These are phyloP conservation scores for Crataegus laevigata DNA, from an alignment of 306 rosid genomes.

Conservation along the genomic window DNA sequence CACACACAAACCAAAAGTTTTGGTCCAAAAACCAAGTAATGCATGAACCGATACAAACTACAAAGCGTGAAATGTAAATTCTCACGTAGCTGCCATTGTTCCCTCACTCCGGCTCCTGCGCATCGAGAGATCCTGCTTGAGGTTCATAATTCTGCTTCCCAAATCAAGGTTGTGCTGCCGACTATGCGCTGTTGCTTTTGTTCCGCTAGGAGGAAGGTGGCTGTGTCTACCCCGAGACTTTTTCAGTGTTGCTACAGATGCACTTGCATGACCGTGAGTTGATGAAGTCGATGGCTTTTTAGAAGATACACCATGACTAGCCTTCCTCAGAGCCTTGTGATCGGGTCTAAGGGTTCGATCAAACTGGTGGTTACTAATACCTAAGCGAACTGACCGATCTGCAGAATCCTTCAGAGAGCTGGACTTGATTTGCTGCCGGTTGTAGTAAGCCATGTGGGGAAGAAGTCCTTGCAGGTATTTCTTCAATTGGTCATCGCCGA, in stretches of 20 bases:
- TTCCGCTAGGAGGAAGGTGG: constrained; percentile 50
- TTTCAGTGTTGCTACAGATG: constrained; percentile 32
- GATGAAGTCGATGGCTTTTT: constrained; percentile 38
- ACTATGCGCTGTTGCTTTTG: constrained; percentile 31
- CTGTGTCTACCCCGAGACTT: constrained; percentile 41
- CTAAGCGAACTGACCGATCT: constrained; percentile 62
- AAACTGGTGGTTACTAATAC: constrained; percentile 54
- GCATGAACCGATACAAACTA: background rate
- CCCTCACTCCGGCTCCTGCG: constrained; percentile 82
- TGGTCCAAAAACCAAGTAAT: background rate
- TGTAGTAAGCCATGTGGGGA: constrained; percentile 77
- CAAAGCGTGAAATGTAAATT: constrained; percentile 1
- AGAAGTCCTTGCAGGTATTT: constrained; percentile 84
- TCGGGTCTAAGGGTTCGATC: constrained; percentile 66
- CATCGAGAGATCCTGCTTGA: constrained; percentile 28
- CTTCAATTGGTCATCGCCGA: constrained; percentile 90
- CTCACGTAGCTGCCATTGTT: constrained; percentile 54
- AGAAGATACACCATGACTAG: constrained; percentile 30
- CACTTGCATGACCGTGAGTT: constrained; percentile 33
- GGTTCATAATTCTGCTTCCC: constrained; percentile 27
- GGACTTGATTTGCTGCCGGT: constrained; percentile 52
- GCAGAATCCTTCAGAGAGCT: constrained; percentile 53
- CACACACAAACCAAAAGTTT: background rate
- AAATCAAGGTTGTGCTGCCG: constrained; percentile 32
- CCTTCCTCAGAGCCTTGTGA: constrained; percentile 57